Conservation (phyloP, 345 rosid genomes). For the Triadica sebifera region DNA sequence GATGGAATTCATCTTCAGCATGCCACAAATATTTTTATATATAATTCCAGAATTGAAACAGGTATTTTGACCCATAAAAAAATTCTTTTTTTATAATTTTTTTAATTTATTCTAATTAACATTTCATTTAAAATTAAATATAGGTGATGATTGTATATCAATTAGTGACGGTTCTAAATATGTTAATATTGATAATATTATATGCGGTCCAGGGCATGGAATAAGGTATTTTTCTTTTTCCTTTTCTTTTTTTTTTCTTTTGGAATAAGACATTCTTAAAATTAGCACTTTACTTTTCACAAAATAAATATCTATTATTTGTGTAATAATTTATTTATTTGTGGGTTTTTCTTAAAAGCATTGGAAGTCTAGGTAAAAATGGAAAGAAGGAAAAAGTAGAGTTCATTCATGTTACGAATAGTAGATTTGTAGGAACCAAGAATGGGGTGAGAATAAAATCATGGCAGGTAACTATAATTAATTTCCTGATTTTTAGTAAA, state of each 20-base stretch:
- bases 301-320: no score
- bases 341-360: constrained; percentile 10
- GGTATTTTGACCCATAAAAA: constrained; percentile 21
- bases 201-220: constrained; percentile 63
- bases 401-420: constrained; percentile 30
- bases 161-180: constrained; percentile 42
- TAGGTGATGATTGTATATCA: constrained; percentile 58
- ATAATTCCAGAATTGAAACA: constrained; percentile 30
- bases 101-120: no score
- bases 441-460: constrained; percentile 57
- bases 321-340: no score
- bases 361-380: constrained; percentile 48
- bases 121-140: not conserved
- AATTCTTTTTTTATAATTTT: not conserved
- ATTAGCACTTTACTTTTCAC: no score
- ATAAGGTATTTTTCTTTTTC: constrained; percentile 34
- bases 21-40: constrained; percentile 23
- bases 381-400: constrained; percentile 35
- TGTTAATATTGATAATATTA: constrained; percentile 27
- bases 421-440: constrained; percentile 27
- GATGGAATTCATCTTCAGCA: constrained; percentile 57
- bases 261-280: no score
- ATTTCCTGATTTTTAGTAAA: not conserved
- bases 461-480: constrained; percentile 39
- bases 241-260: no score